Evolutionary conservation across 2,329 filamentous ascomycete genomes (phyloP).

Genomic region (Elsinoe necatrix): DNA sequence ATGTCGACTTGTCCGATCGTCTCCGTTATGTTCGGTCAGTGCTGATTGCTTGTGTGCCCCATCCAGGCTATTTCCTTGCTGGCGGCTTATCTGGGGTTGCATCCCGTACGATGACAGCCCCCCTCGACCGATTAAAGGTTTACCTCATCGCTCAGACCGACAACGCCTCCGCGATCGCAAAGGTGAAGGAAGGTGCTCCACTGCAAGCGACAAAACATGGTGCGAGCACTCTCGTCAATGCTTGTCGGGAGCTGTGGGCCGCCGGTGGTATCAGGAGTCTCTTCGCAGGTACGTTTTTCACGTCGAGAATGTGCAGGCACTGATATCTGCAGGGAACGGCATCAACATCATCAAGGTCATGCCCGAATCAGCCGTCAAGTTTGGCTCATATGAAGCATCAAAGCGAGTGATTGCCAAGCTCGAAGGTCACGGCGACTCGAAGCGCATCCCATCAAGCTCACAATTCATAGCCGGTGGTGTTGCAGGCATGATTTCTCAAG

Average conservation of each 20-base stretch:
- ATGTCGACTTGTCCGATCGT: conserved; percentile 14
- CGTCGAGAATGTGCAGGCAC: background rate
- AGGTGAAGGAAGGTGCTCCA: conserved; percentile 62
- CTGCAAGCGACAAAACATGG: conserved; percentile 57
- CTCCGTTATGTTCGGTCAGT: conserved; percentile 15
- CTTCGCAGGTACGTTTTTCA: conserved; percentile 65
- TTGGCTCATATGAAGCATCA: conserved; percentile 84
- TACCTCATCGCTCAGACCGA: conserved; percentile 89
- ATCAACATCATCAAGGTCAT: conserved; percentile 96
- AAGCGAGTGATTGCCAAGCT: conserved; percentile 78
- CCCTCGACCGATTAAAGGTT: conserved; percentile 93
- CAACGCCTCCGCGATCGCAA: conserved; percentile 50
- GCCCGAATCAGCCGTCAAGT: conserved; percentile 97
- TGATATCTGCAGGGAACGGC: conserved; percentile 63
- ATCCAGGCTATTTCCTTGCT: conserved; percentile 96
- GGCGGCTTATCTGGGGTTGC: conserved; percentile 91
- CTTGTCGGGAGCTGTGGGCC: conserved; percentile 70
- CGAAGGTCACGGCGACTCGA: conserved; percentile 79
- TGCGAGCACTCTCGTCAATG: conserved; percentile 60
- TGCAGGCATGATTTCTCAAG: conserved; percentile 90
- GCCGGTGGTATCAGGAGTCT: conserved; percentile 81
- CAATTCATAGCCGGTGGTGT: conserved; percentile 87
- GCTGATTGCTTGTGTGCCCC: conserved; percentile 58
- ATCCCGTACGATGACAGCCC: conserved; percentile 89
- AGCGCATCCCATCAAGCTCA: conserved; percentile 68